Evolutionary conservation across 257 asterid genomes (phyloP), one percentile per base, ranked within the genome.

Genomic region (Nicotiana noctiflora): DNA sequence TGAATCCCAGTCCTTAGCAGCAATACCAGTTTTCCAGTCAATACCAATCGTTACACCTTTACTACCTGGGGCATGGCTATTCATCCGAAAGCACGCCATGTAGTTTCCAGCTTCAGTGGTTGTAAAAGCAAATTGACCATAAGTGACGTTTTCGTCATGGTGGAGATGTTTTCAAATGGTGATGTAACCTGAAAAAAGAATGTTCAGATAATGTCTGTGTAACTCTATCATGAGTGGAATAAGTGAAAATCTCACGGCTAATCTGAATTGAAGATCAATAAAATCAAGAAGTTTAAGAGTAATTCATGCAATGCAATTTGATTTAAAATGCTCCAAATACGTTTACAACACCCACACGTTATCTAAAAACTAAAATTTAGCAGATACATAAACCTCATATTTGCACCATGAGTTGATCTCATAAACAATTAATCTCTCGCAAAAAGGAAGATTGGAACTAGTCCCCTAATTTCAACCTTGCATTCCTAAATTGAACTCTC

Each of bases 121-220:
- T 25, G 99, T 92, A 79, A 93, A 95, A 7, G 95, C 94, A 87
- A 95, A 90, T 85, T 93, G 92, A 55, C 98, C 98, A 9, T 91
- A 89, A 0, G 93, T 70, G 46, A 86, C 89, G 23, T 93, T 92
- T 80, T 93, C 91, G 76, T 91, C 80, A 78, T 91, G 89, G 81
- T 93, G 88, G 75, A 95, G 83, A 29, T 76, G 44, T 91, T 88
- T 34, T 94, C 99, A 79, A 85, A 93, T n/a, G 99, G 98, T 31
- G 97, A 92, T 75, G 89, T 88, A 65, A 95, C 97, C 97, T 95
- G 76, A 59, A 68, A 34, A 68, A 32, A 46, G 64, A 31, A 72
- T 37, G 46, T 67, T 79, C 80, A 31, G 18, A 51, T 13, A 8
- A 66, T 53, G 64, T 37, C 1, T 19, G 29, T 14, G 27, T 4